Evolutionary conservation across 768 basidiomycete genomes (phyloP).

Genomic region (Nidula microcarpa): DNA sequence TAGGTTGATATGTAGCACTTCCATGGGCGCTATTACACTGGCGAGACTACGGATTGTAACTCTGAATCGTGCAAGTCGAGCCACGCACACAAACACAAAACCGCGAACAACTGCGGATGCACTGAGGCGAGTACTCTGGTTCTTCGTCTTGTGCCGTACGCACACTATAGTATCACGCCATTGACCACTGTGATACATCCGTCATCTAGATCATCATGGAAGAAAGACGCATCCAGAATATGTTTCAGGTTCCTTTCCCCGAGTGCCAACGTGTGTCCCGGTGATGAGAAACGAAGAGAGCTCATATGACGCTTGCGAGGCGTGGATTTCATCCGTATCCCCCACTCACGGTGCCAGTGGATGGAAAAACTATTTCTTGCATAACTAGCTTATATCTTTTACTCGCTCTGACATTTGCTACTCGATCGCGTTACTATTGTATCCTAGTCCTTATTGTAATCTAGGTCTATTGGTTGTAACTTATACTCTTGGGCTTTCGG

Average conservation of each 20-base stretch:
- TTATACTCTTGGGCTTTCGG: too few species aligned
- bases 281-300: slow-evolving; percentile 11
- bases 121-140: slow-evolving; percentile 26
- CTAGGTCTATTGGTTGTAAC: too few species aligned
- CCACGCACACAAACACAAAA: slow-evolving; percentile 38
- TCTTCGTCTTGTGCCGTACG: neutral
- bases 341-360: neutral
- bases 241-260: slow-evolving; percentile 40
- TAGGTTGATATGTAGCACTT: slow-evolving; percentile 31
- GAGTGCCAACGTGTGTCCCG: slow-evolving; percentile 36
- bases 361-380: too few species aligned
- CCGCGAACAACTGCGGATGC: slow-evolving; percentile 36
- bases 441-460: neutral
- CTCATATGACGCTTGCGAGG: neutral
- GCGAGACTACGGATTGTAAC: slow-evolving; percentile 36
- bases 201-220: slow-evolving; percentile 32
- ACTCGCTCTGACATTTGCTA: neutral
- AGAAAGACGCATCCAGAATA: slow-evolving; percentile 40
- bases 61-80: slow-evolving; percentile 36
- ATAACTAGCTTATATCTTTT: neutral
- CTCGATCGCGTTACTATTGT: neutral
- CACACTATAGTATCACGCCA: neutral
- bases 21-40: slow-evolving; percentile 46
- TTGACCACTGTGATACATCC: neutral
- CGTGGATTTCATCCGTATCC: neutral